Conservation (phyloP, 768 basidiomycete genomes). For the Tylopilus plumbeoviolaceoides region DNA sequence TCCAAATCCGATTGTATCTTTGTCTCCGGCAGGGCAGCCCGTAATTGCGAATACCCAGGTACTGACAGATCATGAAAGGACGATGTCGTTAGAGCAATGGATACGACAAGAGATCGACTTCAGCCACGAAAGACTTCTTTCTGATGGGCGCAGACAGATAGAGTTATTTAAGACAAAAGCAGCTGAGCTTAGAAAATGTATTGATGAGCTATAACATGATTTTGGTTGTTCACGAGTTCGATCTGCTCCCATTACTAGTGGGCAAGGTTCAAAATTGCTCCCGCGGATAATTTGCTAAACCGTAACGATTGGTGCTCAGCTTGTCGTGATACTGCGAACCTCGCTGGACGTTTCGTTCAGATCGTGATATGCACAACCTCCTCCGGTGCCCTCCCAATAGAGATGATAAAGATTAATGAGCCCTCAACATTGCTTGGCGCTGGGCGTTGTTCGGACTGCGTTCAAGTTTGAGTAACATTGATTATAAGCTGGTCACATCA, state of each 20-base stretch:
- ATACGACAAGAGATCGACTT: constrained; percentile 70
- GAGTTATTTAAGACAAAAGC: constrained; percentile 45
- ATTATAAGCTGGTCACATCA: no score
- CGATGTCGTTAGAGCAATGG: constrained; percentile 84
- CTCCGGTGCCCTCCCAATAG: no score
- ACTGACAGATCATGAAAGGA: constrained; percentile 47
- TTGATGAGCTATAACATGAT: constrained; percentile 30
- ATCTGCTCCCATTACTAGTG: neutral
- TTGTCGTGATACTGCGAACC: no score
- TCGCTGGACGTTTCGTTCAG: no score
- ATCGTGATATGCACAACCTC: no score
- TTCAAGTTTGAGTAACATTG: no score
- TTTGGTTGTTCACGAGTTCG: neutral
- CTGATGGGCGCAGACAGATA: constrained; percentile 50
- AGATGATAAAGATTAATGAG: no score
- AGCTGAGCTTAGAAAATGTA: constrained; percentile 34
- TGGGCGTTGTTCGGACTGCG: no score
- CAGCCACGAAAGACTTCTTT: constrained; percentile 57
- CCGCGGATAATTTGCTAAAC: no score
- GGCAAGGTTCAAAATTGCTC: no score
- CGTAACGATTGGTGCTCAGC: no score
- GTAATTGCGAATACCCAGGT: constrained; percentile 10
- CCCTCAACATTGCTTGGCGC: no score
- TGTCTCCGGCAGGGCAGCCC: constrained; percentile 12
- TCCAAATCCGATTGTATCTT: constrained; percentile 11